Conservation (phyloP, 768 basidiomycete genomes). For the Lactifluus subvellereus region DNA sequence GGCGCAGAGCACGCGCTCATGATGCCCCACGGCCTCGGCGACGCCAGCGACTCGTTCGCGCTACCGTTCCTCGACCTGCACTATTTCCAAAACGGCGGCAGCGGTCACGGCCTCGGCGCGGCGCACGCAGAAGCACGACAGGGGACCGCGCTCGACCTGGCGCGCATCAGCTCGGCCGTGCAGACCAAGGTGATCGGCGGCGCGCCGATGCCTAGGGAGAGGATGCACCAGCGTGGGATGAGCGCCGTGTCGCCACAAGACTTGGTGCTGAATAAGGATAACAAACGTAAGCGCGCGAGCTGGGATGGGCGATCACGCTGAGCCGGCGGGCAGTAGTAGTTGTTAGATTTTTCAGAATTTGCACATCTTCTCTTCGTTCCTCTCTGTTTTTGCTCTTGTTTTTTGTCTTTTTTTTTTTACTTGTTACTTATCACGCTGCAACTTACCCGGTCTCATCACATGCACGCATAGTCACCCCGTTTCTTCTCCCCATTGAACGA, state of each 20-base stretch:
- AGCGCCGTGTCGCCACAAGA: slow-evolving; percentile 52
- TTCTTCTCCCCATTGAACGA: not conserved
- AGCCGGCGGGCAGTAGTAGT: not conserved
- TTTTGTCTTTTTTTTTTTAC: slow-evolving; percentile 12
- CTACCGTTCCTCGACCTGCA: slow-evolving; percentile 71
- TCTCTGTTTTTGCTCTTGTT: not conserved
- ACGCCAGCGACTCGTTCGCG: slow-evolving; percentile 32
- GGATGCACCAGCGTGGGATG: slow-evolving; percentile 44
- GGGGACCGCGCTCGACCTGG: slow-evolving; percentile 48
- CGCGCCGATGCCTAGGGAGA: slow-evolving; percentile 22
- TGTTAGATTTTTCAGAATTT: not conserved
- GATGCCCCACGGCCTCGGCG: slow-evolving; percentile 14
- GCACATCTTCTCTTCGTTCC: not conserved
- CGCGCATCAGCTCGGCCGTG: slow-evolving; percentile 31
- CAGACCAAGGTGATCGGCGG: slow-evolving; percentile 14
- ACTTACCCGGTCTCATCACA: slow-evolving; percentile 13
- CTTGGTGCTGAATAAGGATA: slow-evolving; percentile 45
- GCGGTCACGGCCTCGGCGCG: slow-evolving; percentile 14
- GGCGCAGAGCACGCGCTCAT: slow-evolving; percentile 3
- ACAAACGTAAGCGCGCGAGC: slow-evolving; percentile 53
- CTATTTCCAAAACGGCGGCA: slow-evolving; percentile 42
- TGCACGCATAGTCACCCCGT: slow-evolving; percentile 6
- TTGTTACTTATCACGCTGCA: slow-evolving; percentile 16
- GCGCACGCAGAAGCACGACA: slow-evolving; percentile 30
- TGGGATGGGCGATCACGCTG: slow-evolving; percentile 44